Evolutionary conservation across 1,284 basidiomycete species (phyloP), one percentile per base, ranked within the genome.

Genomic region (Ceratobasidium sp.): DNA sequence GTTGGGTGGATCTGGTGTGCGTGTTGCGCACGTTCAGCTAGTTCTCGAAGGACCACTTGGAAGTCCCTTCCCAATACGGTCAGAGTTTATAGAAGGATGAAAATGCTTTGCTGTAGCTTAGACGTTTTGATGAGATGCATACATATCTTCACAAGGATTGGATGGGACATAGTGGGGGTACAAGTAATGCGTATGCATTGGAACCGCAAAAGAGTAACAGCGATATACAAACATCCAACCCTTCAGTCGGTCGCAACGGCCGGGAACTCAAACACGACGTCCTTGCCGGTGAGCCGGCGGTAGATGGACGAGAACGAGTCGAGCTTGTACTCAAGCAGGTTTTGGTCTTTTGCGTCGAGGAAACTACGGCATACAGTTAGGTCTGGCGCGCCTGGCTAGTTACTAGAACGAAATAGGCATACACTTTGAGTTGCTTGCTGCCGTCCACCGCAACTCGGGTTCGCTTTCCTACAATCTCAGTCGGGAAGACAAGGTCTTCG

Each of bases 321-420:
- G 81, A 97, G 90, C 92, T 99, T 99, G 95, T 99, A 99, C 91
- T 99, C 98, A 86, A 99, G 91, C 85, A 96, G 95, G 86, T 97
- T 99, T 81, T 96, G 92, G 86, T 99, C 98, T 88, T 99, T 99
- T 82, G 96, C 91, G 91, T 99, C 98, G 82, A 99, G 94, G 91
- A 97, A 95, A 82, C 96, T 33, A 33, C 33, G 33, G 33, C 33
- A 33, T 98, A 58, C 26, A 12, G 20, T 18, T 18, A 33, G 33
- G 33, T 33, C 33, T 33, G 33, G 33, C 33, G 33, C 33, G 33
- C 33, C 33, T 33, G 33, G 33, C 33, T 33, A 33, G 33, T 33
- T 33, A 33, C 33, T 33, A 33, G 33, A 44, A 33, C 58, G 40
- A 58, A 60, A 40, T 40, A 44, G 49, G 71, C 96, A 82, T 90